Evolutionary conservation across 345 rosid species (phyloP).

Genomic region (Lagerstroemia speciosa): DNA sequence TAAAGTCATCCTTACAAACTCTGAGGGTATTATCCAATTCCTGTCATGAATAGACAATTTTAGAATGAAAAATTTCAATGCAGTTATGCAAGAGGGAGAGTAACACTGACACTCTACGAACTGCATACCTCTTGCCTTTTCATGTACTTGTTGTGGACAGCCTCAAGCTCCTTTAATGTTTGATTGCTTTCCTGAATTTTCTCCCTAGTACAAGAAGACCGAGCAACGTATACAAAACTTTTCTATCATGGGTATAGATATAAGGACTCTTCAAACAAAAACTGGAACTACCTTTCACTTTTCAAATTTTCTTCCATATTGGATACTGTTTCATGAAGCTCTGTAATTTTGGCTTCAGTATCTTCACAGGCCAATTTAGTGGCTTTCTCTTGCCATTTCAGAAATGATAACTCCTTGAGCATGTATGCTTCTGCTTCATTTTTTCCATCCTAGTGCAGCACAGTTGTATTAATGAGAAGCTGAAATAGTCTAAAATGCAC

Average conservation of each 20-base stretch:
- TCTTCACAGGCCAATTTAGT: slow-evolving; percentile 72
- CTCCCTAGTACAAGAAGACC: slow-evolving; percentile 36
- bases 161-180: slow-evolving; percentile 65
- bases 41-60: slow-evolving; percentile 29
- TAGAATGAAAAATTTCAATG: not conserved
- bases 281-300: slow-evolving; percentile 43
- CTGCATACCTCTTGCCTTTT: slow-evolving; percentile 76
- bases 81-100: not conserved
- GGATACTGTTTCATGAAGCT: slow-evolving; percentile 40
- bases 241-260: not conserved
- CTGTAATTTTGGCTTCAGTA: slow-evolving; percentile 44
- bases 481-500: not conserved
- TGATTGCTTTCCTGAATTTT: slow-evolving; percentile 60
- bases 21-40: slow-evolving; percentile 62
- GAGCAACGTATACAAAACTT: not conserved
- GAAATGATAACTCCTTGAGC: slow-evolving; percentile 74
- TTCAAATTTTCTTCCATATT: slow-evolving; percentile 63
- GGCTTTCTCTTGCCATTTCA: slow-evolving; percentile 97
- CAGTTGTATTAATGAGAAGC: not conserved
- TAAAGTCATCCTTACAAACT: slow-evolving; percentile 76
- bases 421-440: slow-evolving; percentile 93
- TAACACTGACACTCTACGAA: slow-evolving; percentile 9
- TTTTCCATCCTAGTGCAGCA: slow-evolving; percentile 54
- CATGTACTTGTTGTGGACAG: slow-evolving; percentile 55
- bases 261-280: not conserved